Evolutionary conservation across 768 basidiomycete species (phyloP).

Genomic region (Pleurotus tuber-regium): DNA sequence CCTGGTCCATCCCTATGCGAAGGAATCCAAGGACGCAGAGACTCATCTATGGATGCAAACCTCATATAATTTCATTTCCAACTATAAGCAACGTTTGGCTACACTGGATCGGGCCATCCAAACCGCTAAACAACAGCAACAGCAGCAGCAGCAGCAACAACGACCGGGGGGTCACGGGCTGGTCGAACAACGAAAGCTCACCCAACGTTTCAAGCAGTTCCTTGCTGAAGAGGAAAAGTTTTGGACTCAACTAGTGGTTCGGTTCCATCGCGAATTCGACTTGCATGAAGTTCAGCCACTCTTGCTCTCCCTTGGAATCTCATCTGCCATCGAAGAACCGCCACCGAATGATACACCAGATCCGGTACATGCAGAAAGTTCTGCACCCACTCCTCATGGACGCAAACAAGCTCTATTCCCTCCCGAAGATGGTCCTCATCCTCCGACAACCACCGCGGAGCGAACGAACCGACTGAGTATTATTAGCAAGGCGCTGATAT

Average conservation of each 20-base stretch:
- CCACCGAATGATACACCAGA: constrained; percentile 12
- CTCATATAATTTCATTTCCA: constrained; percentile 78
- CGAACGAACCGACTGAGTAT: constrained; percentile 67
- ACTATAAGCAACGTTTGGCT: constrained; percentile 76
- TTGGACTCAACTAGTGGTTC: constrained; percentile 78
- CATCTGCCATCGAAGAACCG: constrained; percentile 36
- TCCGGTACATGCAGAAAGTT: constrained; percentile 19
- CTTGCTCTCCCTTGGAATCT: constrained; percentile 57
- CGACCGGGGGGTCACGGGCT: constrained; percentile 44
- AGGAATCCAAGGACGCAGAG: constrained; percentile 77
- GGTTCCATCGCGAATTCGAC: constrained; percentile 69
- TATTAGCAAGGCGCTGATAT: constrained; percentile 85
- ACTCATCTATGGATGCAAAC: constrained; percentile 93
- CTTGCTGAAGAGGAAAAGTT: constrained; percentile 89
- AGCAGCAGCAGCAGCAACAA: constrained; percentile 29
- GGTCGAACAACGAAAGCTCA: constrained; percentile 82
- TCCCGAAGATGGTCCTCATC: constrained; percentile 42
- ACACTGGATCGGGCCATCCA: constrained; percentile 59
- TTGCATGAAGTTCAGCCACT: constrained; percentile 63
- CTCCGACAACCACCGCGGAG: constrained; percentile 45
- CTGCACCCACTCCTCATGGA: constrained; percentile 29
- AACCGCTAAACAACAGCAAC: constrained; percentile 33
- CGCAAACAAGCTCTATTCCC: constrained; percentile 68
- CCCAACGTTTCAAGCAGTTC: constrained; percentile 88
- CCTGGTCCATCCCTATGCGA: constrained; percentile 63